Evolutionary conservation across 192 early-diverging fungal species (phyloP).

Genomic region (Mortierella claussenii): DNA sequence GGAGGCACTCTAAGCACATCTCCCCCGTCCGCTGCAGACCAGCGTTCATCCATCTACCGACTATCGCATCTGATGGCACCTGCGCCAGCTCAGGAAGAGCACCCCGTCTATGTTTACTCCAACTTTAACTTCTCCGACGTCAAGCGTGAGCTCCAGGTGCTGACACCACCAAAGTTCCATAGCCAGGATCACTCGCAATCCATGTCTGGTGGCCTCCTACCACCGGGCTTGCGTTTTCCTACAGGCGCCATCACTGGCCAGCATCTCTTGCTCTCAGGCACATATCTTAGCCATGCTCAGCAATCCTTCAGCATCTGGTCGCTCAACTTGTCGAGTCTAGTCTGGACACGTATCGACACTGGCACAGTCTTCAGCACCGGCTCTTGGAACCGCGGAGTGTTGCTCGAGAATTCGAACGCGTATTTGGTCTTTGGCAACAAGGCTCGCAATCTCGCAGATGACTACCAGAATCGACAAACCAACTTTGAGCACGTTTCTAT

Average conservation of each 20-base stretch:
- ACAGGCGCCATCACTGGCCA: slow-evolving; percentile 72
- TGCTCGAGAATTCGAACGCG: slow-evolving; percentile 67
- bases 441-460: slow-evolving; percentile 70
- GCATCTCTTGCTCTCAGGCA: slow-evolving; percentile 73
- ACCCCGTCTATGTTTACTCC: slow-evolving; percentile 73
- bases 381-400: slow-evolving; percentile 77
- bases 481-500: slow-evolving; percentile 77
- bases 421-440: slow-evolving; percentile 77
- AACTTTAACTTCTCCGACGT: slow-evolving; percentile 82
- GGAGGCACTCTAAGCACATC: slow-evolving; percentile 10
- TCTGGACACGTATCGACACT: slow-evolving; percentile 72
- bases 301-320: slow-evolving; percentile 77
- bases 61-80: slow-evolving; percentile 30
- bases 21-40: slow-evolving; percentile 14
- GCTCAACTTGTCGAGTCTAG: slow-evolving; percentile 62
- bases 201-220: slow-evolving; percentile 70
- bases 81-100: slow-evolving; percentile 25
- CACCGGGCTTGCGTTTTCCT: slow-evolving; percentile 81
- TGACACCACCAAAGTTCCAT: slow-evolving; percentile 65
- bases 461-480: slow-evolving; percentile 79
- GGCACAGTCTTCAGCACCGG: slow-evolving; percentile 73
- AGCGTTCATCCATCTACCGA: slow-evolving; percentile 33
- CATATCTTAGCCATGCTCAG: slow-evolving; percentile 69
- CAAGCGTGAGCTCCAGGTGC: slow-evolving; percentile 72
- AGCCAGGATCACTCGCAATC: slow-evolving; percentile 70